Conservation (phyloP, 169 alveolate species). For the Plasmodium chabaudi region DNA sequence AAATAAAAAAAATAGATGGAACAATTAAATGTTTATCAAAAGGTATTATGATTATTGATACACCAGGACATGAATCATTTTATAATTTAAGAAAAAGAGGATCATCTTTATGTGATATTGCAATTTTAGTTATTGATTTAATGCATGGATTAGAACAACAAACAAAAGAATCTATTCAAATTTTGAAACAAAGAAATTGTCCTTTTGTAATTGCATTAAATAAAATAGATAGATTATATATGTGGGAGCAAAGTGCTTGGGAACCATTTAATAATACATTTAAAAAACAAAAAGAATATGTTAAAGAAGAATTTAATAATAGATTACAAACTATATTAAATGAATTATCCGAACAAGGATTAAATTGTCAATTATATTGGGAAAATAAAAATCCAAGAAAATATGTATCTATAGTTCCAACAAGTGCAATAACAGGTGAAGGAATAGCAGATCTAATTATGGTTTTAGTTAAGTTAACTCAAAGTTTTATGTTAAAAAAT, state of each 20-base stretch:
- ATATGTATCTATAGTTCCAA: slow-evolving; percentile 97
- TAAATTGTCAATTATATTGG: slow-evolving; percentile 96
- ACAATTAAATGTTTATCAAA: slow-evolving; percentile 37
- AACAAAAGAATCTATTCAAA: slow-evolving; percentile 95
- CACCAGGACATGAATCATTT: slow-evolving; percentile 99
- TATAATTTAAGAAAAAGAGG: slow-evolving; percentile 98
- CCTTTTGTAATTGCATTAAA: slow-evolving; percentile 99
- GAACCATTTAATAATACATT: slow-evolving; percentile 91
- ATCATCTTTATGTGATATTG: slow-evolving; percentile 98
- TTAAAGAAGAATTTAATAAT: slow-evolving; percentile 91
- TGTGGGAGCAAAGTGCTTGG: slow-evolving; percentile 95
- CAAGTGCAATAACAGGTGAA: slow-evolving; percentile 99
- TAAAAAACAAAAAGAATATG: slow-evolving; percentile 88
- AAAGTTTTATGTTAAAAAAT: slow-evolving; percentile 90
- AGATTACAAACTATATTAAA: slow-evolving; percentile 85
- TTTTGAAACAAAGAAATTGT: slow-evolving; percentile 92
- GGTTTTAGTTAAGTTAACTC: slow-evolving; percentile 93
- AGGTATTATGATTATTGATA: slow-evolving; percentile 98
- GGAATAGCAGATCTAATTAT: slow-evolving; percentile 98
- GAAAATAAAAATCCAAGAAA: slow-evolving; percentile 94
- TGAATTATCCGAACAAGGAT: slow-evolving; percentile 96
- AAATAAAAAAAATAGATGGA: slow-evolving; percentile 85
- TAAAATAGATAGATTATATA: slow-evolving; percentile 97
- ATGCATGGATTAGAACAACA: slow-evolving; percentile 99
- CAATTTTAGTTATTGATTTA: slow-evolving; percentile 98